Evolutionary conservation across 148 eudicot genomes (phyloP).

Genomic region (Selenicereus undatus): DNA sequence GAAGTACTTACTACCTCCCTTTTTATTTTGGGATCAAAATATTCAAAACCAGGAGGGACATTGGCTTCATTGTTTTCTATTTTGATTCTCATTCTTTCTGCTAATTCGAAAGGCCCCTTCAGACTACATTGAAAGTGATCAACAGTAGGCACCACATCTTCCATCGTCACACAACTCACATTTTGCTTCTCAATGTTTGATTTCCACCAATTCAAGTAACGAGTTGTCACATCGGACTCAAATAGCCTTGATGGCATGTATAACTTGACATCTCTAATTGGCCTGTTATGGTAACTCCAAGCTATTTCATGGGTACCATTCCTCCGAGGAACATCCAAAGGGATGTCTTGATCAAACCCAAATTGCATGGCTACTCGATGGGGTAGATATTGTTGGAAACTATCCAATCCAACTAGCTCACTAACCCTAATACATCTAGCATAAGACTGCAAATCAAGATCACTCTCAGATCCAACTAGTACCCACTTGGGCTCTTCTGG

Average conservation of each 20-base stretch:
- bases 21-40: slow-evolving; percentile 20
- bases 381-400: slow-evolving; percentile 45
- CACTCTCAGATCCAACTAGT: not conserved
- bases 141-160: not conserved
- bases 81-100: slow-evolving; percentile 15
- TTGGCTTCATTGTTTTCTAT: slow-evolving; percentile 19
- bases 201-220: slow-evolving; percentile 43
- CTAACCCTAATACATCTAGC: slow-evolving; percentile 35
- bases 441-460: slow-evolving; percentile 27
- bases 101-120: not conserved
- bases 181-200: not conserved
- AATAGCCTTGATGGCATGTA: slow-evolving; percentile 30
- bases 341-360: slow-evolving; percentile 53
- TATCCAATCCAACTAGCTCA: slow-evolving; percentile 39
- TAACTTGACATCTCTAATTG: slow-evolving; percentile 21
- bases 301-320: not conserved
- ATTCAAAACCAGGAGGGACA: slow-evolving; percentile 35
- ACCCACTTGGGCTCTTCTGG: slow-evolving; percentile 22
- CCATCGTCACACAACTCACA: not conserved
- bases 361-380: slow-evolving; percentile 62
- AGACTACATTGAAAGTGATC: not conserved
- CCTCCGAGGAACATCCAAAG: slow-evolving; percentile 13
- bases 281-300: slow-evolving; percentile 27
- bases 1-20: not conserved
- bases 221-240: slow-evolving; percentile 30